phyloP scores from a whole-genome alignment of 2,329 filamentous ascomycete genomes.

The Colletotrichum incanum region DNA sequence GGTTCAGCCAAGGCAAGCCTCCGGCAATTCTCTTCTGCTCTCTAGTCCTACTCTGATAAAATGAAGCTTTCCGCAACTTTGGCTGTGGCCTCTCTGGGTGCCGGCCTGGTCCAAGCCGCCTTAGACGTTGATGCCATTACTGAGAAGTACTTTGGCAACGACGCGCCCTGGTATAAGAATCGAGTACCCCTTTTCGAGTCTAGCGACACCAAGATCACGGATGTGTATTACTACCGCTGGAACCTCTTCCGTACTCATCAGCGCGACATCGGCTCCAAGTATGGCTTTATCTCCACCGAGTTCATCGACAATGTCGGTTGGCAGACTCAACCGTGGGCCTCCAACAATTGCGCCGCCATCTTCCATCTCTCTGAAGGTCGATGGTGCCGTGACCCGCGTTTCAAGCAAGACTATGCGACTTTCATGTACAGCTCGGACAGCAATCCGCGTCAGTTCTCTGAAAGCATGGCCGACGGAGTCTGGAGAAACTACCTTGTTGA shows the following conservation, averaged over 20 bases:
- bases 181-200: conserved; percentile 28
- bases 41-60: background rate
- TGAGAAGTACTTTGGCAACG: conserved; percentile 31
- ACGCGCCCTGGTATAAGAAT: conserved; percentile 29
- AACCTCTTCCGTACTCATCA: conserved; percentile 59
- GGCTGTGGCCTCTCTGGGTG: conserved; percentile 3
- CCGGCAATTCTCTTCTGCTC: background rate
- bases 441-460: conserved; percentile 32
- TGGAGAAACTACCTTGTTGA: conserved; percentile 52
- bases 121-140: conserved; percentile 18
- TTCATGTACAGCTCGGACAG: conserved; percentile 47
- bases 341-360: conserved; percentile 50
- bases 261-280: conserved; percentile 56
- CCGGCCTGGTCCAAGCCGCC: conserved; percentile 6
- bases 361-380: conserved; percentile 57
- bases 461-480: conserved; percentile 42
- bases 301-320: conserved; percentile 58
- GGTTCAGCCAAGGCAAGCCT: background rate
- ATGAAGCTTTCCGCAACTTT: conserved; percentile 27
- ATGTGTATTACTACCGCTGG: conserved; percentile 63
- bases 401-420: conserved; percentile 53
- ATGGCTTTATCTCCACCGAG: conserved; percentile 60
- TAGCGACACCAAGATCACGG: conserved; percentile 51
- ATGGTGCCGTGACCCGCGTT: conserved; percentile 58
- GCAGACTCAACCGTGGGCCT: conserved; percentile 31